phyloP scores from a whole-genome alignment of 2,329 filamentous ascomycete species.

The Trichophyton rubrum region DNA sequence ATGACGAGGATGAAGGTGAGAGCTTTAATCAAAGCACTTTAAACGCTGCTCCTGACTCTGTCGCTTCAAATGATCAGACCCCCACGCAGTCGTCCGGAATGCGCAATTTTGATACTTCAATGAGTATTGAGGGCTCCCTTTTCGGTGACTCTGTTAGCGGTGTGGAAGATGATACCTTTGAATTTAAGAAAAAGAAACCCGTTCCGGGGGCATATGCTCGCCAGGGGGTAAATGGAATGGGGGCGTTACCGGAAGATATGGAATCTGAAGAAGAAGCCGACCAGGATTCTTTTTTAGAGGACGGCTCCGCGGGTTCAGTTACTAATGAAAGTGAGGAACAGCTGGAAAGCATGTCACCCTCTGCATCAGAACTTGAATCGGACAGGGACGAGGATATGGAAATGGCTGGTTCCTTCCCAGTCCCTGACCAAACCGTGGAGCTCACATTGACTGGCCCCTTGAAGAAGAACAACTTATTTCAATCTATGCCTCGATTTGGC shows the following conservation, averaged over 20 bases:
- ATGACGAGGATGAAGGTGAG: constrained; percentile 43
- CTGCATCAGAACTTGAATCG: constrained; percentile 47
- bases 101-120: constrained; percentile 26
- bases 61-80: constrained; percentile 29
- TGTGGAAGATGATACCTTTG: constrained; percentile 45
- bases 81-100: constrained; percentile 17
- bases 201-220: constrained; percentile 74
- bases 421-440: constrained; percentile 66
- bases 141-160: constrained; percentile 26
- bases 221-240: constrained; percentile 40
- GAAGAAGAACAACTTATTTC: constrained; percentile 12
- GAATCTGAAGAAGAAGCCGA: constrained; percentile 33
- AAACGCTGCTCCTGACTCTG: constrained; percentile 40
- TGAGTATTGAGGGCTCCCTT: constrained; percentile 32
- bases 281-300: constrained; percentile 78
- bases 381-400: constrained; percentile 65
- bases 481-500: constrained; percentile 12
- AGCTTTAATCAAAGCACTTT: constrained; percentile 40
- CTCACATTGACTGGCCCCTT: constrained; percentile 40
- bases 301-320: constrained; percentile 73
- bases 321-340: constrained; percentile 25
- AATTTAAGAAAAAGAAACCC: constrained; percentile 39
- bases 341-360: constrained; percentile 8
- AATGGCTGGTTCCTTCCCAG: constrained; percentile 66
- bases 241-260: constrained; percentile 26